Conservation (phyloP, 2,329 filamentous ascomycete genomes). For the Colletotrichum sublineola region DNA sequence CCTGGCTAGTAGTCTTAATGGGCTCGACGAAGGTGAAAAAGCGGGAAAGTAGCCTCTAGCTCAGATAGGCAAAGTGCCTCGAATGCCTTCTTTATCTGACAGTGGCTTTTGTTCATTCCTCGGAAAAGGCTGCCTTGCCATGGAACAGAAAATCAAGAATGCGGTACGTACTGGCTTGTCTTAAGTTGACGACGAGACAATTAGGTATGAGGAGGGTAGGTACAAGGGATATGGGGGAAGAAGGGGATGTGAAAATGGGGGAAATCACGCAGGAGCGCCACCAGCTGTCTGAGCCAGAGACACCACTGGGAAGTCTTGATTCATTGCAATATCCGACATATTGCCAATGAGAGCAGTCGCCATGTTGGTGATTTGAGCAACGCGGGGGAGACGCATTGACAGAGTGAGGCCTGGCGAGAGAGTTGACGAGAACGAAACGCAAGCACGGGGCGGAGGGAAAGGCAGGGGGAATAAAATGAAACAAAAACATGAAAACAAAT, state of each 20-base stretch:
- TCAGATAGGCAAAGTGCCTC: background rate
- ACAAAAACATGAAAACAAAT: background rate
- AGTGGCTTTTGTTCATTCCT: background rate
- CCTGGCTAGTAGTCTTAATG: background rate
- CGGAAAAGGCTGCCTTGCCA: background rate
- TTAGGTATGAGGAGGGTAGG: too few species aligned
- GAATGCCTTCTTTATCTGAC: background rate
- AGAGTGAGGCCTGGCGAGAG: background rate
- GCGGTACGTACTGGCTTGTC: background rate
- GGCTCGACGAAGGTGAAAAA: background rate
- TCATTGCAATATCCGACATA: background rate
- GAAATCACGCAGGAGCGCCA: background rate
- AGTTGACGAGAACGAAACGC: too few species aligned
- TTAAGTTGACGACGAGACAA: constrained; percentile 11
- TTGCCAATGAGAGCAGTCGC: background rate
- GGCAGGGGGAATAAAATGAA: background rate
- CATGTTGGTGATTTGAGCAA: background rate
- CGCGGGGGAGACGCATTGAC: too few species aligned
- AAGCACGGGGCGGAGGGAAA: background rate
- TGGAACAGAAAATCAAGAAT: background rate
- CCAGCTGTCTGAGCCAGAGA: background rate
- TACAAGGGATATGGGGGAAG: background rate
- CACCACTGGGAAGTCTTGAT: background rate
- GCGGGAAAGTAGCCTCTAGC: background rate
- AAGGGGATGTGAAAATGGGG: background rate